Evolutionary conservation across 1,284 basidiomycete species (phyloP), one percentile per base, ranked within the genome.

Genomic region (Somion occarium): DNA sequence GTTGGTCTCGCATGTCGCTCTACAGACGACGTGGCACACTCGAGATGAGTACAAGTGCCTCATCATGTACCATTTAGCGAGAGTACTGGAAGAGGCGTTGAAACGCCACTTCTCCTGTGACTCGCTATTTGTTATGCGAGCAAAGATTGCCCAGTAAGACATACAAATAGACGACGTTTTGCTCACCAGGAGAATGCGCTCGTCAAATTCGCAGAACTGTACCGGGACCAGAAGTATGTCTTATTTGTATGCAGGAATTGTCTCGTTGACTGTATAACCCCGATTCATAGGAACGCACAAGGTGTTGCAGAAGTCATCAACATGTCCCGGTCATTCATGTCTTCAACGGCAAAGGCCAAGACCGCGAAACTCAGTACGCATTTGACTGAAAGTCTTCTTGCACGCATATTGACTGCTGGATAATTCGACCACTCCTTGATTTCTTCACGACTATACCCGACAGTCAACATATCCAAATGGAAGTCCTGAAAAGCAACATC

Each of bases 311-410:
- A 92, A 53, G 85, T 97, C 12, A 91, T 98, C 50, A 88, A 85
- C 0, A 79, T 88, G 26, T 96, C 93, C 0, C 78, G 94, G 49
- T 80, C 86, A 0, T 96, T 97, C 74, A 93, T 98, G 85, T 88
- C 91, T 0, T 88, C 89, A 13, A 93, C 94, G 1, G 95, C 96
- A 23, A 99, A 99, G 70, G 96, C 97, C 5, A 99, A 99, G 73
- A 98, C 96, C 0, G 95, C 96, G 2, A 98, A 98, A 73, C 83
- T 98, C 56, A 94, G 93, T 93, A 57, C 57, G 88, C 74, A 18
- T 19, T n/a, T 41, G 9, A 22, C n/a, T 20, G n/a, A n/a, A n/a
- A n/a, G n/a, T n/a, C n/a, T n/a, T n/a, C n/a, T n/a, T n/a, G n/a
- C n/a, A n/a, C n/a, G n/a, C n/a, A n/a, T n/a, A n/a, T n/a, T n/a